Percentiles rank a stretch among this genome's conserved stretches.
These are phyloP conservation scores for Calonectria honghensis DNA, from an alignment of 2,329 filamentous ascomycete genomes.

Conservation along the genomic window DNA sequence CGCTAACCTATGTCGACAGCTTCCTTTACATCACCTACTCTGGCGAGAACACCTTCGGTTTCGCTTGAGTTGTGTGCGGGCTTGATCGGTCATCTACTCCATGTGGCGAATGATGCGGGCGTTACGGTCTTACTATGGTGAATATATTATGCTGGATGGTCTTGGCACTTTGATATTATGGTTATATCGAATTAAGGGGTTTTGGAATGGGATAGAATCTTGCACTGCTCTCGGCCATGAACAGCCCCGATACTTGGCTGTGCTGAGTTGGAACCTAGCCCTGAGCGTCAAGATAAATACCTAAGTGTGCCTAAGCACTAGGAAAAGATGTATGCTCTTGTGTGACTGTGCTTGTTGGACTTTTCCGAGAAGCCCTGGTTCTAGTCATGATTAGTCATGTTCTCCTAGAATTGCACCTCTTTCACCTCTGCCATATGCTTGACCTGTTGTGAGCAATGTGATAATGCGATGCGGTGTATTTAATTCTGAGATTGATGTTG, in stretches of 20 bases:
- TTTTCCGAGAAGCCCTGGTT: constrained; percentile 26
- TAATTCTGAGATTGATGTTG: neutral
- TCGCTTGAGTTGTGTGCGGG: constrained; percentile 51
- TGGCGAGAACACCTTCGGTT: constrained; percentile 98
- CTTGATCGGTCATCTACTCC: constrained; percentile 46
- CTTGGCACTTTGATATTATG: constrained; percentile 54
- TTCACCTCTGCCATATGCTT: neutral
- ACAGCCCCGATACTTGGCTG: constrained; percentile 33
- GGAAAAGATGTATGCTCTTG: neutral
- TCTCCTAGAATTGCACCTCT: constrained; percentile 30
- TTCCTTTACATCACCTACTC: constrained; percentile 99
- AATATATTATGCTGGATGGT: constrained; percentile 53
- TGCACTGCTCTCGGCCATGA: constrained; percentile 43
- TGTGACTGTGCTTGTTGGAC: constrained; percentile 32
- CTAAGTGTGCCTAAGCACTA: neutral
- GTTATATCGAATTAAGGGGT: constrained; percentile 46
- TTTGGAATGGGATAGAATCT: constrained; percentile 51
- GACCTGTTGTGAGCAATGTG: neutral
- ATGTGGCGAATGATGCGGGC: constrained; percentile 58
- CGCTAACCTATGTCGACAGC: constrained; percentile 65
- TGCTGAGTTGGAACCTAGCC: constrained; percentile 18
- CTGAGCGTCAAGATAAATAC: neutral
- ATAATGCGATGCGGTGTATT: neutral
- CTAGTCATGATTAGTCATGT: constrained; percentile 26
- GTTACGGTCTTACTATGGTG: constrained; percentile 59